Base-by-base conservation (phyloP, 2,329 filamentous ascomycete species). In the Xylaria sp. region DNA sequence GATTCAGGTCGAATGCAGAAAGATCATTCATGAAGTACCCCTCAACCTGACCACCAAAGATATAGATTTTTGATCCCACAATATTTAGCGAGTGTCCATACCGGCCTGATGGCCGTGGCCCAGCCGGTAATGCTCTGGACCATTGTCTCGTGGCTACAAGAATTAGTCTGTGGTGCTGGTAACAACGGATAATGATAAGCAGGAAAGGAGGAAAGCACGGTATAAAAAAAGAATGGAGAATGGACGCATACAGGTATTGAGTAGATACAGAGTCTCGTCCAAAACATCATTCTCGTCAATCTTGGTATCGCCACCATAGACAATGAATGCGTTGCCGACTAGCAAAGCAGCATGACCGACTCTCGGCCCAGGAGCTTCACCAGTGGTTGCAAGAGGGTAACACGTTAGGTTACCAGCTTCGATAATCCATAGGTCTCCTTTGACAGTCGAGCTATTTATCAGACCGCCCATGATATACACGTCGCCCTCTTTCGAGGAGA, bases 21-120 rank as follows among this genome's bases (percentile, higher is more conserved):
- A 99, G 84, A 76, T 99, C 96, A 76, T 99, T 99, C 89, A 99
- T 98, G 78, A 99, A 99, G 78, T 91, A 94, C 4, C 95, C 96
- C 79, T 99, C 96, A 1, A 98, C 95, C 77, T 99, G 96, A 59
- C 96, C 96, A 78, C 96, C 96, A 78, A 99, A 99, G 36, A 99
- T 92, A 82, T 93, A 99, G 51, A 99, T 95, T 79, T 97, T 98
- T 68, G 96, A 98, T 31, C 95, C 95, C 2, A 99, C 83, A 48
- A 99, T 98, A 78, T 98, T 99, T 70, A 99, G 82, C 0, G 96
- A 97, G 79, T 99, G 96, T 6, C 97, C 96, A 75, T 99, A 99
- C 73, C 96, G 91, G 58, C 96, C 96, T 6, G 93, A 89, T 1
- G 96, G 96, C 67, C 94, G 88, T 44, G 92, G 89, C 1, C 94